phyloP scores from a whole-genome alignment of 192 early-diverging fungal genomes.

The Backusella australiensis region DNA sequence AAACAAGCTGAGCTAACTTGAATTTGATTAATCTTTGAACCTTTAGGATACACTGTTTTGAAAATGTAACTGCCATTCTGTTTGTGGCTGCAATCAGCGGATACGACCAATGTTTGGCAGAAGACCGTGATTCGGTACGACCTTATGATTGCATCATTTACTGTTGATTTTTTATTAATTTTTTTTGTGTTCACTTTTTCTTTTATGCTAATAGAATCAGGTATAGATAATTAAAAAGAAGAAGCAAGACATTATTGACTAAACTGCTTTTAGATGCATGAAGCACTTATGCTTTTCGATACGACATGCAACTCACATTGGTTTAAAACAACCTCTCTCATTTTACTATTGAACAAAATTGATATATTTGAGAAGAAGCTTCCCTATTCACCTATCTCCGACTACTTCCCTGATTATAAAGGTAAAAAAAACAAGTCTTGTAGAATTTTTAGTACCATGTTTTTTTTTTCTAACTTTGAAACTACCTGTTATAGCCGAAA shows the following conservation, averaged over 20 bases:
- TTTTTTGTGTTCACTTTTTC: background rate
- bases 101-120: constrained; percentile 58
- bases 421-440: constrained; percentile 28
- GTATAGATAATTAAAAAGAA: background rate
- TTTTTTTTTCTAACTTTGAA: constrained; percentile 9
- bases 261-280: constrained; percentile 42
- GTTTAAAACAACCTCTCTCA: constrained; percentile 60
- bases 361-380: constrained; percentile 60
- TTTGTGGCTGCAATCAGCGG: constrained; percentile 58
- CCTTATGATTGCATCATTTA: constrained; percentile 6
- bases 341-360: constrained; percentile 60
- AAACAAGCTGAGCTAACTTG: background rate
- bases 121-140: constrained; percentile 42
- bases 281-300: constrained; percentile 57
- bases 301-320: constrained; percentile 60
- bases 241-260: background rate
- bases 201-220: constrained; percentile 18
- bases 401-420: constrained; percentile 54
- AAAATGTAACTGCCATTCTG: constrained; percentile 53
- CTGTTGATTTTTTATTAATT: background rate
- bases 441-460: background rate
- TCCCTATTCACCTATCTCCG: constrained; percentile 37
- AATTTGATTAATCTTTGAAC: background rate
- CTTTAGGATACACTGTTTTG: constrained; percentile 44
- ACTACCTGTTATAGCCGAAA: constrained; percentile 20